Evolutionary conservation across 1,284 basidiomycete genomes (phyloP).

Genomic region (Gastroboletus turbinatus): DNA sequence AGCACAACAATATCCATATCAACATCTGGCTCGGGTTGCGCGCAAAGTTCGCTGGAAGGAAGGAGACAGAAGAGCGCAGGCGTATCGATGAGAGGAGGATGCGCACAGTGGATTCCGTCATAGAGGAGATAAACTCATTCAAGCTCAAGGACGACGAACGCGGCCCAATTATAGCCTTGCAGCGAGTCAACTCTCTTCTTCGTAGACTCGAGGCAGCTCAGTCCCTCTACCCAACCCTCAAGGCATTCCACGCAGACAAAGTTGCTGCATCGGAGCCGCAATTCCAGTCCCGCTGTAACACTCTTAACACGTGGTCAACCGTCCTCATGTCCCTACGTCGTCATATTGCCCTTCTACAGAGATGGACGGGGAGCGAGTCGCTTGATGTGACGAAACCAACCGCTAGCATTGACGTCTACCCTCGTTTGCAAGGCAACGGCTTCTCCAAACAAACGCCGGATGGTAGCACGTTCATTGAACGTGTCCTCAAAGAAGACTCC

Average conservation of each 20-base stretch:
- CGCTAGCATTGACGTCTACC: conserved; percentile 51
- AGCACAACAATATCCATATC: conserved; percentile 63
- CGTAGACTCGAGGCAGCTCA: conserved; percentile 81
- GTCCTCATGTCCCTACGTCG: conserved; percentile 77
- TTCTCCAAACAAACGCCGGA: conserved; percentile 46
- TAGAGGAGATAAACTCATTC: conserved; percentile 83
- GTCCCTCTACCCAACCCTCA: conserved; percentile 84
- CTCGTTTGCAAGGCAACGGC: conserved; percentile 29
- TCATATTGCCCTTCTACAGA: conserved; percentile 76
- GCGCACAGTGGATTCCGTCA: conserved; percentile 77
- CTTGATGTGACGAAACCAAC: conserved; percentile 83
- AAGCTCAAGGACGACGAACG: conserved; percentile 46
- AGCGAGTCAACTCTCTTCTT: conserved; percentile 74
- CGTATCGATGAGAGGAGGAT: conserved; percentile 81
- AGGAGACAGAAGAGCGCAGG: conserved; percentile 81
- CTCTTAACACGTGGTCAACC: conserved; percentile 87
- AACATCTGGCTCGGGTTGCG: conserved; percentile 91
- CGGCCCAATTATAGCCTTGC: conserved; percentile 55
- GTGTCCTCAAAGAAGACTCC: conserved; percentile 93
- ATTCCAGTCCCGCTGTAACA: conserved; percentile 81
- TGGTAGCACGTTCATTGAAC: conserved; percentile 86
- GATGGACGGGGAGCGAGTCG: conserved; percentile 92
- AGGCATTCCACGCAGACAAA: conserved; percentile 79
- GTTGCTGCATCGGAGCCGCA: conserved; percentile 61
- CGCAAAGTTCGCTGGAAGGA: conserved; percentile 80